Base-by-base conservation (phyloP, 441 rosid species). In the Pelargonium cotyledonis region DNA sequence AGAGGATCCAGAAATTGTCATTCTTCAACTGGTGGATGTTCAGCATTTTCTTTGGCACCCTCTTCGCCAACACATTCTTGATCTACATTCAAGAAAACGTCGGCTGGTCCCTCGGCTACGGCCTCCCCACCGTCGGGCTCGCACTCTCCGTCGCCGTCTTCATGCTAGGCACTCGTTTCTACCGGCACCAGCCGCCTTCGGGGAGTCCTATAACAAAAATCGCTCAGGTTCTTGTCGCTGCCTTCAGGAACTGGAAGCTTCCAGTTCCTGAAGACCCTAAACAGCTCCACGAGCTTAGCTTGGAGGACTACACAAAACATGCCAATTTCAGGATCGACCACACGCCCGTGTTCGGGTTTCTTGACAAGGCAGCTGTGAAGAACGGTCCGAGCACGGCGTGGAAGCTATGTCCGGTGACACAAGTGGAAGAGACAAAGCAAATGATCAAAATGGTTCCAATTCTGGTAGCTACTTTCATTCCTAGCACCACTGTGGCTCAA, bases 21-120 rank as follows among this genome's bases (percentile, higher is more conserved):
- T 91, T 94, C 84, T 91, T 94, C 94, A 94, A 91, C 51, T 91
- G 99, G 97, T 94, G 97, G 97, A 85, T 89, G 96, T 91, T 91
- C 76, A 81, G 95, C 81, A 91, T 89, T 65, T 94, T 89, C 77
- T 85, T 87, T 64, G 99, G 99, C 14, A 82, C 91, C 14, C 88
- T 91, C 31, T 89, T 94, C 40, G 97, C 96, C 65, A 88, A 88
- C 80, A 88, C 96, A 0, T 60, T 83, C 9, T 87, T 94, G 12
- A 92, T 89, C 7, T 94, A 90, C 73, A 79, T 91, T 61, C 99
- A 94, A 75, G 99, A 94, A 75, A 94, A 91, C 51, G 89, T 91
- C 5, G 97, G 97, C 0, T 94, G 94, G 92, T 47, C 84, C 0
- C 68, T 88, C 0, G 97, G 99, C 9, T 89, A 88, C 66, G 92